Conservation (phyloP, 306 rosid species). For the Lotus japonicus region DNA sequence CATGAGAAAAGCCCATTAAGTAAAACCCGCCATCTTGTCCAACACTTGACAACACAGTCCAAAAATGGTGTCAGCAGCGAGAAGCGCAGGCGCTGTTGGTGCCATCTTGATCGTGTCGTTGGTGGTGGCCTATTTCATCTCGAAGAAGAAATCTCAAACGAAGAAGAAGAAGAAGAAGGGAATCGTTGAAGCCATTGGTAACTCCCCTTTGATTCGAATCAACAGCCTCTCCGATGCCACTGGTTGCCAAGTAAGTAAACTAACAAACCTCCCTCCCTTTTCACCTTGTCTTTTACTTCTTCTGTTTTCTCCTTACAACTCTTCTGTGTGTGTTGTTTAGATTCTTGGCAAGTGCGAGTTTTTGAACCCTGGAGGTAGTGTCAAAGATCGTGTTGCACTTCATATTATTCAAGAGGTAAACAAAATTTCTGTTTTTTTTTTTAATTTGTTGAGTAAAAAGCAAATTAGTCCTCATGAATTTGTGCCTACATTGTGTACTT, state of each 20-base stretch:
- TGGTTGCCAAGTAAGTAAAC: constrained; percentile 59
- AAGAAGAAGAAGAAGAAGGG: constrained; percentile 26
- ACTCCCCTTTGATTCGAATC: constrained; percentile 84
- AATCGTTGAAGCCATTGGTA: constrained; percentile 67
- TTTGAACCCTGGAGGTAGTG: constrained; percentile 96
- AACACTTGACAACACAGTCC: no score
- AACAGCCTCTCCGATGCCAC: constrained; percentile 89
- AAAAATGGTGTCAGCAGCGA: constrained; percentile 35
- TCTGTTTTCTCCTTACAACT: background rate
- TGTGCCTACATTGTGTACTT: no score
- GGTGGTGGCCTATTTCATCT: constrained; percentile 33
- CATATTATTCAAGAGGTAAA: constrained; percentile 78
- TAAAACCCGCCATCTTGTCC: no score
- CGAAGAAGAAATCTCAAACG: background rate
- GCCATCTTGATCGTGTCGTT: constrained; percentile 40
- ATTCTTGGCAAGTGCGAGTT: constrained; percentile 92
- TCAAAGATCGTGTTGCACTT: constrained; percentile 88
- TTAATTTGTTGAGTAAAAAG: no score
- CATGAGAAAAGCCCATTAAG: background rate
- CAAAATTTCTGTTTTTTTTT: no score
- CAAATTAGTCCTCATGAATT: no score
- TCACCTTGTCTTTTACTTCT: background rate
- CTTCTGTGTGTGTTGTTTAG: constrained; percentile 23
- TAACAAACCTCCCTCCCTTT: background rate
- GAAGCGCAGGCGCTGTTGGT: constrained; percentile 47